Percentiles rank a stretch among this genome's conserved stretches.
phyloP scores from a whole-genome alignment of 495 filamentous ascomycete species.

The Penicillium silybi region DNA sequence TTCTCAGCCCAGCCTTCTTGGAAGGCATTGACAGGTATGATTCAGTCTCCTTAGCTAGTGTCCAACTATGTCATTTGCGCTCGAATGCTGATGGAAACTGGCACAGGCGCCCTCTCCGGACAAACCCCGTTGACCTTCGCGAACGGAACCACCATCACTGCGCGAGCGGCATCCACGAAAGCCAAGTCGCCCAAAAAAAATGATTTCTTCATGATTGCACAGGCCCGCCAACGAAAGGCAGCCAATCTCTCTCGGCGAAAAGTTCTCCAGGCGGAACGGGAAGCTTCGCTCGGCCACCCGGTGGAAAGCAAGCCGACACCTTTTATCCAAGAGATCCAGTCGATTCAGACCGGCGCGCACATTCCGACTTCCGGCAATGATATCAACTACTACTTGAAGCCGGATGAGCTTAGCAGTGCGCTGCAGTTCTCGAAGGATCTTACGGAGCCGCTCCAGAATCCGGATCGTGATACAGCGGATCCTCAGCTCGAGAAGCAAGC shows the following conservation, averaged over 20 bases:
- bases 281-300: constrained; percentile 64
- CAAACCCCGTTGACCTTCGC: constrained; percentile 30
- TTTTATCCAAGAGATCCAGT: constrained; percentile 79
- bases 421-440: constrained; percentile 61
- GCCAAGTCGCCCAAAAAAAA: constrained; percentile 32
- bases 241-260: constrained; percentile 72
- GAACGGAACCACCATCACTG: constrained; percentile 29
- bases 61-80: not conserved
- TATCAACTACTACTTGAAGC: constrained; percentile 70
- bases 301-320: constrained; percentile 72
- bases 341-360: constrained; percentile 29
- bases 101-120: constrained; percentile 30
- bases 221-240: constrained; percentile 72
- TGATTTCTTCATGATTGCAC: constrained; percentile 50
- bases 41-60: not conserved
- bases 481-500: constrained; percentile 39
- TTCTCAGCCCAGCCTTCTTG: constrained; percentile 60
- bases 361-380: constrained; percentile 27
- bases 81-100: constrained; percentile 4
- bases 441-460: constrained; percentile 48
- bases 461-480: constrained; percentile 36
- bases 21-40: constrained; percentile 58
- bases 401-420: constrained; percentile 58
- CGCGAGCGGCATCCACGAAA: constrained; percentile 39
- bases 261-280: constrained; percentile 58